A percentile compares a stretch with the other conserved stretches of the same genome.
Conservation (phyloP, 768 basidiomycete species). For the Xerocomus spinulosus region DNA sequence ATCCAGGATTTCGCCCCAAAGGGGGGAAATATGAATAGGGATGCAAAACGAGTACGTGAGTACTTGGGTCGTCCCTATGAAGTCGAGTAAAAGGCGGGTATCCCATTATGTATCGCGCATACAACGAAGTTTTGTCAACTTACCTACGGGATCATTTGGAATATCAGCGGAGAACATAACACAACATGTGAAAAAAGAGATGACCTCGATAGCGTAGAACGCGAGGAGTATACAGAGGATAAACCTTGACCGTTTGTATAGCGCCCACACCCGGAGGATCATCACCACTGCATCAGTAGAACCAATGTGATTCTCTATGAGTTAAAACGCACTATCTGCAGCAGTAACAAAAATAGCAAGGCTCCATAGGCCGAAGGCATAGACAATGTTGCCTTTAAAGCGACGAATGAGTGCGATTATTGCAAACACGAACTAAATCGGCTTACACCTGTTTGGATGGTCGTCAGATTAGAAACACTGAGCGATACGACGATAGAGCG, state of each 20-base stretch:
- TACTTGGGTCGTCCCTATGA: not conserved
- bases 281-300: not conserved
- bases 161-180: not conserved
- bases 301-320: not conserved
- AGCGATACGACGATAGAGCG: too few species aligned
- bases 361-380: not conserved
- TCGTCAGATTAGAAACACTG: too few species aligned
- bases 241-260: not conserved
- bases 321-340: not conserved
- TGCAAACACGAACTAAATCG: too few species aligned
- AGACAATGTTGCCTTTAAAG: not conserved
- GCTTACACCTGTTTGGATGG: conserved; percentile 10
- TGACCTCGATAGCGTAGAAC: not conserved
- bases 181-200: not conserved
- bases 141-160: not conserved
- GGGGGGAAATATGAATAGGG: not conserved
- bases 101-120: not conserved
- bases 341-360: not conserved
- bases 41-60: not conserved
- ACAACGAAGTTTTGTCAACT: not conserved
- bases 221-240: not conserved
- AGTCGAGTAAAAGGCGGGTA: not conserved
- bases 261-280: not conserved
- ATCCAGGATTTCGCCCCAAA: too few species aligned
- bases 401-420: not conserved